These are phyloP conservation scores for Phytophthora crassamura DNA, from an alignment of 352 stramenopile genomes.

Conservation along the genomic window DNA sequence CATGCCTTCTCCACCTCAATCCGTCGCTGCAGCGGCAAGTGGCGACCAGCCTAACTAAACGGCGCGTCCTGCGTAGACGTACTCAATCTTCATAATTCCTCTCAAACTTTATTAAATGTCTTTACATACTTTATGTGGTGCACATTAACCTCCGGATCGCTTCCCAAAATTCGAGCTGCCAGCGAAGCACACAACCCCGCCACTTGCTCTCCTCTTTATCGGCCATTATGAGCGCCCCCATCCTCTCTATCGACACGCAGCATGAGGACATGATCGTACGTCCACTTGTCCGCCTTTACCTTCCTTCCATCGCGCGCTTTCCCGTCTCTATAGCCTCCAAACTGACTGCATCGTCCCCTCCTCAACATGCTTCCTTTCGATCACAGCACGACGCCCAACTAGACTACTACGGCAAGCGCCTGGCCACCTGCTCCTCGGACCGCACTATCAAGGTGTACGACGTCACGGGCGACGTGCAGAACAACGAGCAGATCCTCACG, in stretches of 20 bases:
- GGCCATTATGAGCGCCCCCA: conserved; percentile 76
- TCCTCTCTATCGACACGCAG: conserved; percentile 96
- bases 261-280: conserved; percentile 98
- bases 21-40: conserved; percentile 13
- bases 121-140: too few relatives aligned
- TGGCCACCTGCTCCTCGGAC: conserved; percentile 98
- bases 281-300: not conserved
- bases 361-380: conserved; percentile 24
- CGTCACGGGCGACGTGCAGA: conserved; percentile 91
- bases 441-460: conserved; percentile 98
- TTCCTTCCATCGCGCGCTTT: not conserved
- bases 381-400: conserved; percentile 97
- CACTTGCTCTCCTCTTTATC: conserved; percentile 1
- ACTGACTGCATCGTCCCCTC: conserved; percentile 1
- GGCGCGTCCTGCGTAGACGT: not conserved
- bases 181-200: conserved; percentile 31
- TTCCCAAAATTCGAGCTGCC: conserved; percentile 23
- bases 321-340: conserved; percentile 9
- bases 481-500: conserved; percentile 89
- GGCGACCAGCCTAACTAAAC: not conserved
- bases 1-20: conserved; percentile 18
- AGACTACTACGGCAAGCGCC: conserved; percentile 99
- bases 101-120: too few relatives aligned
- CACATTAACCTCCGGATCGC: not conserved
- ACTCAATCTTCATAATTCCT: not conserved